Conservation (phyloP, 176 grass and related monocot species). For the Oryza officinalis region DNA sequence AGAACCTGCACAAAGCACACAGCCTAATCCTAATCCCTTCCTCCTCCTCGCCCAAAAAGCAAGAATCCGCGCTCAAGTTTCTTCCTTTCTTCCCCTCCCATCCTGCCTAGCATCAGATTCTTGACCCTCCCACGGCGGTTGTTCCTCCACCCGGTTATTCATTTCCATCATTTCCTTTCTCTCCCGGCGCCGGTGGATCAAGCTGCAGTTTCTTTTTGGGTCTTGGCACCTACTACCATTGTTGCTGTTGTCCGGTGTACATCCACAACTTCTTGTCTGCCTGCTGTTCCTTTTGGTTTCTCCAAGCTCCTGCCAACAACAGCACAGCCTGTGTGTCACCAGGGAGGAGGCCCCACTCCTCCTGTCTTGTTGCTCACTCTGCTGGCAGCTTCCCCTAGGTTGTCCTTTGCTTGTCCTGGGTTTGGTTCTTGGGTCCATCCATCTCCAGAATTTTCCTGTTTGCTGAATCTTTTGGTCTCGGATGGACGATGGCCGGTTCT, state of each 20-base stretch:
- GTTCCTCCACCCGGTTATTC: not conserved
- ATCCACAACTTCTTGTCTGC: not conserved
- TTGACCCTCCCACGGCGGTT: not conserved
- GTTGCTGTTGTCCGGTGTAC: not conserved
- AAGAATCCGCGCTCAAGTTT: conserved; percentile 12
- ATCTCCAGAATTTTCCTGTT: not conserved
- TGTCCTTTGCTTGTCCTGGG: not conserved
- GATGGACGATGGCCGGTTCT: not conserved
- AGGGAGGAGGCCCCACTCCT: not conserved
- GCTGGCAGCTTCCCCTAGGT: not conserved
- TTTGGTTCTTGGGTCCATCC: conserved; percentile 5
- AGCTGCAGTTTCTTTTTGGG: not conserved
- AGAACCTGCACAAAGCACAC: conserved; percentile 8
- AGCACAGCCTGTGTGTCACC: conserved; percentile 12
- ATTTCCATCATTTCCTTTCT: not conserved
- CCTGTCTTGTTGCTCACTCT: conserved; percentile 27
- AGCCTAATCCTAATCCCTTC: not conserved
- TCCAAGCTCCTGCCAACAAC: conserved; percentile 27
- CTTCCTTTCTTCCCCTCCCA: not conserved
- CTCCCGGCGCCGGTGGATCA: conserved; percentile 12
- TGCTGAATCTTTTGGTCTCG: not conserved
- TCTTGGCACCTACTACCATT: conserved; percentile 9
- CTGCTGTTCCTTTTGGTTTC: not conserved
- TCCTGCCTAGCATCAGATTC: conserved; percentile 41
- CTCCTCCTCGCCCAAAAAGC: conserved; percentile 13